Conservation (phyloP, 2,329 filamentous ascomycete genomes). For the Colletotrichum higginsianum region DNA sequence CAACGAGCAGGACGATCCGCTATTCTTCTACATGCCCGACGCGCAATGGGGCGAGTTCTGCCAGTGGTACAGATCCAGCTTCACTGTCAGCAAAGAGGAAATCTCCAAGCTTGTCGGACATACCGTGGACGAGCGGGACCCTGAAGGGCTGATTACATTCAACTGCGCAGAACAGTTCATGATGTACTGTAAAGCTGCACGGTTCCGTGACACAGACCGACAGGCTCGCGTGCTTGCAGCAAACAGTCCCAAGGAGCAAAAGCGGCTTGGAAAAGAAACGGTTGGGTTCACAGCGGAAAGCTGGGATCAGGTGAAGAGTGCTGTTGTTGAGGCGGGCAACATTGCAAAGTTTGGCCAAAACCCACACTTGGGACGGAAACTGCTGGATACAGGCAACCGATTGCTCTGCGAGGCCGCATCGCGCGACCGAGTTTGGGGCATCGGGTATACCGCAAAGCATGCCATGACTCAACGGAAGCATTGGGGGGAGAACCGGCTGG, state of each 20-base stretch:
- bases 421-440: conserved; percentile 48
- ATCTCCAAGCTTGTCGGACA: conserved; percentile 49
- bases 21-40: conserved; percentile 52
- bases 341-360: conserved; percentile 54
- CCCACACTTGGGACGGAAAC: conserved; percentile 46
- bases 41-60: conserved; percentile 53
- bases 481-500: conserved; percentile 6
- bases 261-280: conserved; percentile 47
- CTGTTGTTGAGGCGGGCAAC: conserved; percentile 51
- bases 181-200: conserved; percentile 59
- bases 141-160: conserved; percentile 48
- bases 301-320: conserved; percentile 52
- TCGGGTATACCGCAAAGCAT: conserved; percentile 2
- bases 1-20: not conserved
- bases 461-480: conserved; percentile 4
- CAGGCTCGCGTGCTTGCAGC: conserved; percentile 47
- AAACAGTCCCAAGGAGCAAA: conserved; percentile 49
- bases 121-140: conserved; percentile 39
- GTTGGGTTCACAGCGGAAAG: conserved; percentile 48
- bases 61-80: conserved; percentile 52
- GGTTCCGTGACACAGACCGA: conserved; percentile 50
- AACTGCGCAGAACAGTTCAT: conserved; percentile 58
- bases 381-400: conserved; percentile 51
- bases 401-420: conserved; percentile 51
- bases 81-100: conserved; percentile 48